Percentiles rank a stretch among this genome's conserved stretches.
Conservation (phyloP, 2,329 filamentous ascomycete genomes). For the Calonectria hongkongensis region DNA sequence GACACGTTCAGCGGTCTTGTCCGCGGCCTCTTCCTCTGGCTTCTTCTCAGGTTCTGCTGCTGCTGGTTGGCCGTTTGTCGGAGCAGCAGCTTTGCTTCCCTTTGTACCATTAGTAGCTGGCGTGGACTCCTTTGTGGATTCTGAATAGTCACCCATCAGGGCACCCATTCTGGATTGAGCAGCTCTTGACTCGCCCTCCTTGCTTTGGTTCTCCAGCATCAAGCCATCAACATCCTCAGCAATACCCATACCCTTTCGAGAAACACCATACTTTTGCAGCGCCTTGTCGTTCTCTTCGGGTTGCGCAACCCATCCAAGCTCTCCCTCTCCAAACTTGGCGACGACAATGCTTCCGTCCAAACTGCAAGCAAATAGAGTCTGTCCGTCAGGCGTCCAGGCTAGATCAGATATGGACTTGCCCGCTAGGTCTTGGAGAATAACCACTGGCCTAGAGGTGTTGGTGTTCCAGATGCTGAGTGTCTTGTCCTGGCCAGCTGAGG, state of each 20-base stretch:
- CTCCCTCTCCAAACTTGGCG: constrained; percentile 87
- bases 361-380: constrained; percentile 88
- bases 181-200: constrained; percentile 90
- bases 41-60: constrained; percentile 59
- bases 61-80: constrained; percentile 62
- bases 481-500: constrained; percentile 97
- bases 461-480: constrained; percentile 98
- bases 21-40: constrained; percentile 69
- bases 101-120: constrained; percentile 73
- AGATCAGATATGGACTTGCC: constrained; percentile 96
- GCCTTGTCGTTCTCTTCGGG: constrained; percentile 94
- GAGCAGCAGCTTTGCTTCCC: constrained; percentile 59
- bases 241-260: constrained; percentile 90
- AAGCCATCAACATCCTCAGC: constrained; percentile 94
- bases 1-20: constrained; percentile 73
- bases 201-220: constrained; percentile 91
- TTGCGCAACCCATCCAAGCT: constrained; percentile 91
- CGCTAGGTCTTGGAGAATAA: constrained; percentile 91
- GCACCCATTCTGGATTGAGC: constrained; percentile 98
- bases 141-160: constrained; percentile 90
- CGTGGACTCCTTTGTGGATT: constrained; percentile 71
- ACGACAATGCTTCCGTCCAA: constrained; percentile 92
- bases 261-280: constrained; percentile 92
- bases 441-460: constrained; percentile 91
- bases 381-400: constrained; percentile 94